Evolutionary conservation across 768 basidiomycete genomes (phyloP).

Genomic region (Macrolepiota dolichaula): DNA sequence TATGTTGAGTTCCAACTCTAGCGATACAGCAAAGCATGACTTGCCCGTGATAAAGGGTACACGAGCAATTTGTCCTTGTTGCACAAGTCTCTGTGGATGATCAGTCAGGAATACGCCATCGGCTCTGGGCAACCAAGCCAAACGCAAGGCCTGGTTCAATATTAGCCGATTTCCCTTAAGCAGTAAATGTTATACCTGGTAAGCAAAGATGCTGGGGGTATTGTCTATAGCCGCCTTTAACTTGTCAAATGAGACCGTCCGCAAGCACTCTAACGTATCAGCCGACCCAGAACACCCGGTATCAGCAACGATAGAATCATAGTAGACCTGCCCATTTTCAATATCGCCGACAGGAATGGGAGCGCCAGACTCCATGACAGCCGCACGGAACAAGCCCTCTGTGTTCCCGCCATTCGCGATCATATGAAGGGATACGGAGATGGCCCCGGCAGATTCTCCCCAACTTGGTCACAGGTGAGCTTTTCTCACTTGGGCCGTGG

Average conservation of each 20-base stretch:
- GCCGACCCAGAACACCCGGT: conserved; percentile 25
- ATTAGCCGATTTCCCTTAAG: conserved; percentile 7
- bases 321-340: conserved; percentile 39
- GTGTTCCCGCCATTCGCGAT: neutral
- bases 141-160: conserved; percentile 32
- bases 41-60: conserved; percentile 46
- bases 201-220: conserved; percentile 33
- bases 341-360: conserved; percentile 41
- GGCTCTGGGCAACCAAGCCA: conserved; percentile 46
- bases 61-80: conserved; percentile 41
- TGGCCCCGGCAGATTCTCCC: conserved; percentile 14
- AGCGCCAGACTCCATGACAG: conserved; percentile 29
- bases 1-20: neutral
- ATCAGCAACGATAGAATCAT: conserved; percentile 35
- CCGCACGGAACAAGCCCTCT: conserved; percentile 10
- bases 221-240: conserved; percentile 37
- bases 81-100: conserved; percentile 37
- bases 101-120: conserved; percentile 48
- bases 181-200: conserved; percentile 28
- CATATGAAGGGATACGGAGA: conserved; percentile 8
- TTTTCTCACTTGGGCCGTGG: neutral
- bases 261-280: conserved; percentile 39
- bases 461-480: neutral
- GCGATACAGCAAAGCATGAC: neutral
- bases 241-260: conserved; percentile 29